A percentile compares a stretch with the other conserved stretches of the same genome.
phyloP scores from a whole-genome alignment of 768 basidiomycete species.

The Amanita jacksonii region DNA sequence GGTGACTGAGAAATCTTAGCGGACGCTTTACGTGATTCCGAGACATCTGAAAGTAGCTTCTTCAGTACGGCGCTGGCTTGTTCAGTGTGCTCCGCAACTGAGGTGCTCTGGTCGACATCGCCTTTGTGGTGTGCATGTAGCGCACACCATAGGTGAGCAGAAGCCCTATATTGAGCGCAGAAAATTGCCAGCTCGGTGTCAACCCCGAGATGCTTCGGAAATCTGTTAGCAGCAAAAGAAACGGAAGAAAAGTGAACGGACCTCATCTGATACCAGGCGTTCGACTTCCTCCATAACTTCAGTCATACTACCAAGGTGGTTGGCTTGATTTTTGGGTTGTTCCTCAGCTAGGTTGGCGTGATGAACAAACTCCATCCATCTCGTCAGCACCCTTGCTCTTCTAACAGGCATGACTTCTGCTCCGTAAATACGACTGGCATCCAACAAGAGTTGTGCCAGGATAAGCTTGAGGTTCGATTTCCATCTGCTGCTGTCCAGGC shows the following conservation, averaged over 20 bases:
- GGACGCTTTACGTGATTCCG: constrained; percentile 11
- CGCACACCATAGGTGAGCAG: constrained; percentile 58
- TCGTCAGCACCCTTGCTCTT: constrained; percentile 45
- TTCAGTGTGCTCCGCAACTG: constrained; percentile 43
- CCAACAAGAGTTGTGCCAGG: constrained; percentile 33
- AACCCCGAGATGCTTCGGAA: constrained; percentile 22
- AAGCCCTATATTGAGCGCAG: constrained; percentile 39
- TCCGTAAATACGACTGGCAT: constrained; percentile 42
- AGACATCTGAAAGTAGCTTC: constrained; percentile 18
- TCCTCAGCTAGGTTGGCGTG: constrained; percentile 20
- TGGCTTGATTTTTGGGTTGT: constrained; percentile 12
- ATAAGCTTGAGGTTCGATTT: constrained; percentile 44
- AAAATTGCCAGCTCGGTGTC: constrained; percentile 26
- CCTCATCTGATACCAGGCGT: constrained; percentile 30
- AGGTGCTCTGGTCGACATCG: constrained; percentile 30
- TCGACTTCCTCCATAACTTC: constrained; percentile 33
- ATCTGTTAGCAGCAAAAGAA: background rate
- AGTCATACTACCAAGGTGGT: constrained; percentile 25
- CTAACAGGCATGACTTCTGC: constrained; percentile 41
- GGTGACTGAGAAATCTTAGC: constrained; percentile 16
- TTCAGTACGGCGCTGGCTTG: constrained; percentile 43
- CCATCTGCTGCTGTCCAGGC: constrained; percentile 44
- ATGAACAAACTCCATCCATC: constrained; percentile 45
- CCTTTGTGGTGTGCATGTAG: constrained; percentile 57
- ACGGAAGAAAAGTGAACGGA: constrained; percentile 17